Evolutionary conservation across 805 yeast genomes (phyloP), one percentile per base, ranked within the genome.

Genomic region (Pichia exigua): DNA sequence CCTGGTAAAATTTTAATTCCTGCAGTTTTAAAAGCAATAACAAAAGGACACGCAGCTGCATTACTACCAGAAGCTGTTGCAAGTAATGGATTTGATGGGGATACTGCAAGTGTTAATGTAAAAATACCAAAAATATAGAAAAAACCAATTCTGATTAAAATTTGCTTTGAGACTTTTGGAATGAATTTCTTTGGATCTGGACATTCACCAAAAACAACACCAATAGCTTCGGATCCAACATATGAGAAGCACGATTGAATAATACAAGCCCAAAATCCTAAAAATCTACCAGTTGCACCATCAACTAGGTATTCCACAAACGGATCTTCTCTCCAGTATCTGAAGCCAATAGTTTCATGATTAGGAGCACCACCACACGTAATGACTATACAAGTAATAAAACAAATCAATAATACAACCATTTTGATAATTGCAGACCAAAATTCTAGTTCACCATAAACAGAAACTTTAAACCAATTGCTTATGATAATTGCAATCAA

Each of bases 1-100:
- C 78, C 77, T 38, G 87, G 87, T 42, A 82, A 71, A 38, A 77
- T 81, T 51, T 69, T 70, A 53, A 82, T 77, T 49, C 79, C 78
- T 13, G 78, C 81, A 43, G 71, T 65, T 27, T 75, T 68, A 47
- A 82, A 74, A 32, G 87, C 87, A 63, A 82, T 73, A 53, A 82
- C 87, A 24, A 24, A 24, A 24, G 26, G 7, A 24, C 7, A 24
- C 26, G 26, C 26, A 24, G 26, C 4, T 24, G 26, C 26, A n/a
- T n/a, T n/a, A n/a, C n/a, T n/a, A n/a, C n/a, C n/a, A 24, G 26
- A 24, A 5, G 26, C 26, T 39, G 79, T 78, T 61, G 71, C 69
- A 79, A 67, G 32, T 22, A 65, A 53, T 2, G 67, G 65, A 52
- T 74, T 68, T 59, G 70, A 65, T 61, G 73, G 75, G 22, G 86